Percentiles rank a stretch among this genome's conserved stretches.
Conservation (phyloP, 2,329 filamentous ascomycete genomes). For the Aspergillaceae sp. region DNA sequence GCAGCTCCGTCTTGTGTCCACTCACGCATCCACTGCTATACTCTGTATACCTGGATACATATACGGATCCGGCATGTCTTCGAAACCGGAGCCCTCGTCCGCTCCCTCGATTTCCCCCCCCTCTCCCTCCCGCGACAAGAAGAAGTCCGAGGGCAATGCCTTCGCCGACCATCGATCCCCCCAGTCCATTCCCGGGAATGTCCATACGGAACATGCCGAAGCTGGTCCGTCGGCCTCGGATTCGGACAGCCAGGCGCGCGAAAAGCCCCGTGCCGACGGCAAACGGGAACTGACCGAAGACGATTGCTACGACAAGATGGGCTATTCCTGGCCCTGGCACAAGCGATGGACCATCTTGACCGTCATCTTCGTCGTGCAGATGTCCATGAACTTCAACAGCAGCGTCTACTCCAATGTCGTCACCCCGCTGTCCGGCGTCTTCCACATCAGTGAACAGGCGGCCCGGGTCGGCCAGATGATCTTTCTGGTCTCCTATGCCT, state of each 20-base stretch:
- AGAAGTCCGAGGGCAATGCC: too few relatives aligned
- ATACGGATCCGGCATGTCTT: too few relatives aligned
- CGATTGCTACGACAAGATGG: conserved; percentile 56
- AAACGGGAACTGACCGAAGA: conserved; percentile 39
- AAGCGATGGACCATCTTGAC: conserved; percentile 67
- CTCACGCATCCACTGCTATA: too few relatives aligned
- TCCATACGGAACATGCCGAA: conserved; percentile 10
- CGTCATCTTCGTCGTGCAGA: conserved; percentile 63
- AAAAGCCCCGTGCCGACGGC: conserved; percentile 11
- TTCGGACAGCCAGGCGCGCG: conserved; percentile 5
- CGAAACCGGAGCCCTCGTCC: too few relatives aligned
- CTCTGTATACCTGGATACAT: too few relatives aligned
- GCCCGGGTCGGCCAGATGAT: conserved; percentile 66
- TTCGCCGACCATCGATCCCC: too few relatives aligned
- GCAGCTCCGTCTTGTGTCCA: too few relatives aligned
- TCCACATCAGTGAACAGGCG: conserved; percentile 57
- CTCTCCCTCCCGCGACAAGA: too few relatives aligned
- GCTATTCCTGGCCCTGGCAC: conserved; percentile 46
- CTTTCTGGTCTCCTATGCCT: conserved; percentile 71
- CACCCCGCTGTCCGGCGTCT: conserved; percentile 57
- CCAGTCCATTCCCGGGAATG: background rate
- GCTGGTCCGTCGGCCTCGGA: conserved; percentile 4
- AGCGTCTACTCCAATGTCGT: conserved; percentile 63
- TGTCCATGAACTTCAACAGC: conserved; percentile 73
- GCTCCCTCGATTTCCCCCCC: too few relatives aligned